phyloP scores from a whole-genome alignment of 768 basidiomycete genomes.

The Gloeopeniophorella convolvens region DNA sequence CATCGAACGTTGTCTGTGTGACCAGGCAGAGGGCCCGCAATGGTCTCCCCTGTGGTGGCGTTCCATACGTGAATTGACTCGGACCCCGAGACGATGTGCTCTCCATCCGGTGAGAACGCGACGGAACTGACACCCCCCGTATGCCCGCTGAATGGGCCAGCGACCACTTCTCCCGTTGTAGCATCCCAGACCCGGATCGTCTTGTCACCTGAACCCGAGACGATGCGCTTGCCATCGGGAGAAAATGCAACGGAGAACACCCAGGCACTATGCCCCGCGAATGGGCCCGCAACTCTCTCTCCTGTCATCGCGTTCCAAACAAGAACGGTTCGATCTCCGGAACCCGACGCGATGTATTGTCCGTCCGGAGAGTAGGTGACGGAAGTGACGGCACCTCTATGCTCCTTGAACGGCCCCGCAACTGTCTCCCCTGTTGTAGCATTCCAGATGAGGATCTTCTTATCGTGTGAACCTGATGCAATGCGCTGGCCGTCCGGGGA shows the following conservation, averaged over 20 bases:
- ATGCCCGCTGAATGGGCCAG: neutral
- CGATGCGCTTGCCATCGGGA: slow-evolving; percentile 13
- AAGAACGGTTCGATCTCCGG: neutral
- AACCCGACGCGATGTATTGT: neutral
- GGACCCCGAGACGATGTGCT: no score
- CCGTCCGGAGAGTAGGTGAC: slow-evolving; percentile 6
- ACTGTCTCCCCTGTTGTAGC: neutral
- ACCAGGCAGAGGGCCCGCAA: no score
- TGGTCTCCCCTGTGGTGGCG: no score
- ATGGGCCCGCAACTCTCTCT: neutral
- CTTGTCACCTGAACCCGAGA: no score
- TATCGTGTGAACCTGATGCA: slow-evolving; percentile 3
- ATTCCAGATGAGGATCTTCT: neutral
- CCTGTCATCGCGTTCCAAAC: neutral
- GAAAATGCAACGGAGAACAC: slow-evolving; percentile 30
- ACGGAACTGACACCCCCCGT: no score
- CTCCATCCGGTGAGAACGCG: no score
- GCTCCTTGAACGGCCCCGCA: neutral
- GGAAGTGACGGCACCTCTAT: no score
- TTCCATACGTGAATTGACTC: no score
- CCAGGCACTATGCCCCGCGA: slow-evolving; percentile 12
- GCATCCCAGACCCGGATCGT: no score
- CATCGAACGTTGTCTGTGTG: no score
- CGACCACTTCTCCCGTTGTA: no score
- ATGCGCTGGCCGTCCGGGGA: no score